These are phyloP conservation scores for Blastobotrys illinoisensis DNA, from an alignment of 1,139 yeast genomes.

Conservation along the genomic window DNA sequence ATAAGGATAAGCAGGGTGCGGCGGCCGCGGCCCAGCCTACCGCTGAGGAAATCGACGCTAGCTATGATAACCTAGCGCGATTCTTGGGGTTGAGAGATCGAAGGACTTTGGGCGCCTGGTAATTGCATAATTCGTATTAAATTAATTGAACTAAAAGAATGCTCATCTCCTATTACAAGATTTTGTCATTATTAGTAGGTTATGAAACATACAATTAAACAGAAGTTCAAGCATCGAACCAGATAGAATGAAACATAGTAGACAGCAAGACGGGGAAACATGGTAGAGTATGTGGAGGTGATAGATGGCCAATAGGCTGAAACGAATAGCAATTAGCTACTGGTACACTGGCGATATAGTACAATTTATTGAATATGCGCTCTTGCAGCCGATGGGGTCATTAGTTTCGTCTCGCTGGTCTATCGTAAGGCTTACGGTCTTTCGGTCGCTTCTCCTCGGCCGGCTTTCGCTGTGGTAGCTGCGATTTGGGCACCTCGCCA, in stretches of 20 bases:
- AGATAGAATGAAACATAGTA: too few relatives aligned
- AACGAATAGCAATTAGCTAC: too few relatives aligned
- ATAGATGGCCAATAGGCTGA: too few relatives aligned
- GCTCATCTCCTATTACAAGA: too few relatives aligned
- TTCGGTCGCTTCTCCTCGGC: conserved; percentile 1
- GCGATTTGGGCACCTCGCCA: conserved; percentile 7
- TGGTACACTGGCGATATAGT: too few relatives aligned
- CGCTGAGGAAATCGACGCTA: conserved; percentile 41
- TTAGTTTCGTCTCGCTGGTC: neutral
- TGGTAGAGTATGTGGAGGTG: too few relatives aligned
- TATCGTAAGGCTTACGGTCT: conserved; percentile 3
- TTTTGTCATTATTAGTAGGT: too few relatives aligned
- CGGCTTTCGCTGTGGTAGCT: neutral
- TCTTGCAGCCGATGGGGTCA: neutral
- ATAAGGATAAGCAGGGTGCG: conserved; percentile 13
- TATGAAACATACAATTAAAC: too few relatives aligned
- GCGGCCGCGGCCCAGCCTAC: conserved; percentile 28
- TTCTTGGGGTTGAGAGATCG: conserved; percentile 59
- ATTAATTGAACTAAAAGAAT: too few relatives aligned
- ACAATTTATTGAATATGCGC: too few relatives aligned
- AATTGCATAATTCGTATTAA: conserved; percentile 10
- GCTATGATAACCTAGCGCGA: conserved; percentile 61
- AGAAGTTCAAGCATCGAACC: too few relatives aligned
- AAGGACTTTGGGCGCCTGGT: conserved; percentile 50
- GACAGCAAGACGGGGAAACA: too few relatives aligned